Percentiles rank a stretch among this genome's conserved stretches.
phyloP scores from a whole-genome alignment of 768 basidiomycete species.

The Daedaleopsis nitida region DNA sequence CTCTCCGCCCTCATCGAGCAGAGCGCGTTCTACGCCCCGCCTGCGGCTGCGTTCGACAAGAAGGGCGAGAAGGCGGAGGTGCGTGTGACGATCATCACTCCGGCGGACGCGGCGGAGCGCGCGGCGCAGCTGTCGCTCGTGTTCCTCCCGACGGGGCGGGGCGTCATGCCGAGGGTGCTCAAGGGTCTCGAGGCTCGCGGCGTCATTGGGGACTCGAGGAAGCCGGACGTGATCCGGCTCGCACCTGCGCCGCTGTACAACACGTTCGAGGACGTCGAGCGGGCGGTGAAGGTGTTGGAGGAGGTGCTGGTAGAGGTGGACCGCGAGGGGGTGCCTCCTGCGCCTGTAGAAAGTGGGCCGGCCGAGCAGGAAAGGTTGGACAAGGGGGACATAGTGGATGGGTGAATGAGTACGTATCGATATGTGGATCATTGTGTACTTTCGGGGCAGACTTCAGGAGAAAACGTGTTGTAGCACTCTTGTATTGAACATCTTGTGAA shows the following conservation, averaged over 20 bases:
- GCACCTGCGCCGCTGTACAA: slow-evolving; percentile 90
- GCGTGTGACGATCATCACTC: slow-evolving; percentile 93
- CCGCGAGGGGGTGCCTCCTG: slow-evolving; percentile 10
- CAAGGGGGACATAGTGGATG: not conserved
- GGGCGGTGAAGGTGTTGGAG: slow-evolving; percentile 67
- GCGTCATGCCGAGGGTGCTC: slow-evolving; percentile 72
- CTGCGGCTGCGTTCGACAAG: slow-evolving; percentile 14
- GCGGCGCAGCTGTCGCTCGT: slow-evolving; percentile 89
- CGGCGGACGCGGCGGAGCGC: slow-evolving; percentile 60
- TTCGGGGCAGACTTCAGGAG: too few relatives aligned
- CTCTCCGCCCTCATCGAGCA: slow-evolving; percentile 65
- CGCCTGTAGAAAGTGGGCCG: too few relatives aligned
- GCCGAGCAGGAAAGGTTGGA: not conserved
- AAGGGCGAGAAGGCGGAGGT: slow-evolving; percentile 18
- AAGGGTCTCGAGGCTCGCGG: slow-evolving; percentile 63
- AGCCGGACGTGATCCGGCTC: slow-evolving; percentile 90
- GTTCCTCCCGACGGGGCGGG: slow-evolving; percentile 63
- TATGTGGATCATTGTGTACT: too few relatives aligned
- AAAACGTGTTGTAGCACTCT: not conserved
- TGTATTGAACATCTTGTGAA: not conserved
- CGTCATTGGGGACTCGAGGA: slow-evolving; percentile 89
- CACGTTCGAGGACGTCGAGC: slow-evolving; percentile 73
- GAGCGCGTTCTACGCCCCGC: slow-evolving; percentile 65
- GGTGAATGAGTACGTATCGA: not conserved
- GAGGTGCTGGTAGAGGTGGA: slow-evolving; percentile 47